Conservation (phyloP, 2,329 filamentous ascomycete species). For the Arthrocladium fulminans region DNA sequence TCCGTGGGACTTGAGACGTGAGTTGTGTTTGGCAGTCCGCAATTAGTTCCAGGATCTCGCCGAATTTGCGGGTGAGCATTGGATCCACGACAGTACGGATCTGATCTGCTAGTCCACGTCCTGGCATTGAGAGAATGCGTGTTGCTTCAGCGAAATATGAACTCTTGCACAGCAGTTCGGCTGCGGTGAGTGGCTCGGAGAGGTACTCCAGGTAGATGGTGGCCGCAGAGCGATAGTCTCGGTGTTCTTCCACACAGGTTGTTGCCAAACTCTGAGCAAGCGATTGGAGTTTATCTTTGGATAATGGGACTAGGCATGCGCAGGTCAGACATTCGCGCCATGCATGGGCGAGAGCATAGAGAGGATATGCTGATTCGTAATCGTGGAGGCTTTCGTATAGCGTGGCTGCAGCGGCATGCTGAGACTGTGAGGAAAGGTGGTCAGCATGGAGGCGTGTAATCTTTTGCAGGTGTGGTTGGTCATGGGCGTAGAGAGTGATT, state of each 20-base stretch:
- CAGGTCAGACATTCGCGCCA: constrained; percentile 88
- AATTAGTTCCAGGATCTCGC: constrained; percentile 77
- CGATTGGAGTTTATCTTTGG: constrained; percentile 50
- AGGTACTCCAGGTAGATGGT: constrained; percentile 77
- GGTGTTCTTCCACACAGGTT: constrained; percentile 64
- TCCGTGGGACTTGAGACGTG: constrained; percentile 72
- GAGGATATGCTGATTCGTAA: constrained; percentile 64
- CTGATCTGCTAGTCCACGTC: constrained; percentile 46
- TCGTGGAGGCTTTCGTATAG: constrained; percentile 77
- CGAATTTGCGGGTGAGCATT: constrained; percentile 71
- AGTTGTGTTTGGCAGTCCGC: constrained; percentile 88
- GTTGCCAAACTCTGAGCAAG: constrained; percentile 70
- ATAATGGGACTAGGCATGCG: constrained; percentile 60
- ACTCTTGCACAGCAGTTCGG: constrained; percentile 74
- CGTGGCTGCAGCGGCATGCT: constrained; percentile 77
- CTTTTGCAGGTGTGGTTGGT: constrained; percentile 53
- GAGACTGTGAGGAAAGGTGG: constrained; percentile 64
- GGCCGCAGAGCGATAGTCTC: constrained; percentile 73
- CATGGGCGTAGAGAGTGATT: constrained; percentile 75
- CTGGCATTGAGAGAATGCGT: constrained; percentile 58
- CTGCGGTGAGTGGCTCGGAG: constrained; percentile 58
- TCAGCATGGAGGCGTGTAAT: constrained; percentile 73
- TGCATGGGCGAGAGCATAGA: constrained; percentile 73
- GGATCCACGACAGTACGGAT: constrained; percentile 63
- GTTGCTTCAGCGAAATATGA: constrained; percentile 85